These are phyloP conservation scores for Pycnococcus provasolii DNA, from an alignment of 139 green algal genomes.

Conservation along the genomic window DNA sequence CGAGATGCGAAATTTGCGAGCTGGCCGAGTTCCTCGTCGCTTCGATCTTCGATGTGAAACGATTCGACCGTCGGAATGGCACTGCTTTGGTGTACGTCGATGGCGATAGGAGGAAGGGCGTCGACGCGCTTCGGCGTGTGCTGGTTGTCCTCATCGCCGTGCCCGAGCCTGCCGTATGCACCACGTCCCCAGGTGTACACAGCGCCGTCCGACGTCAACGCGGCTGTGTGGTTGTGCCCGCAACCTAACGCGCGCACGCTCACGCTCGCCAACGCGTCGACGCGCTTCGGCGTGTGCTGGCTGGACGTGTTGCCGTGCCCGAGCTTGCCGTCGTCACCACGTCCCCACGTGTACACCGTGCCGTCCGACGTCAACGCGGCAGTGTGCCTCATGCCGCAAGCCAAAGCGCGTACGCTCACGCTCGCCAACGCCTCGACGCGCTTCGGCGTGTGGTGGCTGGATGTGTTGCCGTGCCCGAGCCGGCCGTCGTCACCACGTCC, in stretches of 20 bases:
- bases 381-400: slow-evolving; percentile 20
- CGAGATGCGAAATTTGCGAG: no score
- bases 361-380: slow-evolving; percentile 6
- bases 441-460: not conserved
- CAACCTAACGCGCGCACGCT: not conserved
- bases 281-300: not conserved
- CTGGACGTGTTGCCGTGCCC: not conserved
- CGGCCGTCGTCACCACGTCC: slow-evolving; percentile 15
- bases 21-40: no score
- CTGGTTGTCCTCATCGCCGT: slow-evolving; percentile 17
- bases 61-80: no score
- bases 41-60: no score
- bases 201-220: slow-evolving; percentile 24
- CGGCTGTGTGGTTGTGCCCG: slow-evolving; percentile 36
- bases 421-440: no score
- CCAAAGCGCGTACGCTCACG: not conserved
- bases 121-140: not conserved
- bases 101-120: slow-evolving; percentile 18
- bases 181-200: slow-evolving; percentile 53
- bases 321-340: not conserved
- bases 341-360: slow-evolving; percentile 9
- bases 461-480: slow-evolving; percentile 5
- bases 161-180: slow-evolving; percentile 39
- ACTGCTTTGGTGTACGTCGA: no score
- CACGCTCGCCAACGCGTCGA: not conserved